Evolutionary conservation across 2,329 filamentous ascomycete species (phyloP), one percentile per base, ranked within the genome.

Genomic region (Apiospora rasikravindrae): DNA sequence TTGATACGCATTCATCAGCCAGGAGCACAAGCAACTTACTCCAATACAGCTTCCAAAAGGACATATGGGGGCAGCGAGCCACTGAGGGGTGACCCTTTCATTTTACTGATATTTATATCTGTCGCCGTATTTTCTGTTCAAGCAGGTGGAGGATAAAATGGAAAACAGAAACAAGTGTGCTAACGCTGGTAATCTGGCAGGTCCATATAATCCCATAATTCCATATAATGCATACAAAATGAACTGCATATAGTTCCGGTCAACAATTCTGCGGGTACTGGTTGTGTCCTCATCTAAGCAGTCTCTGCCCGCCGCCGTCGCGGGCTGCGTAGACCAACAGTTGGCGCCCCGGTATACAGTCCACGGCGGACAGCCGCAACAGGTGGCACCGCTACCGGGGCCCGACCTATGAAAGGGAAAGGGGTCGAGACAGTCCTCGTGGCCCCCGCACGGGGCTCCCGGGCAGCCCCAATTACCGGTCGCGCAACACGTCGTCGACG

Each of bases 401-500:
- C 33, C 22, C 8, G 53, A 29, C 29, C 16, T 61, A 29, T 37
- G 53, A 29, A 29, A 61, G 53, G 53, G 53, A 37, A 61, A 61
- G 29, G 53, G 53, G 16, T 61, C 53, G 53, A 61, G 53, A 2
- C 53, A 61, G 29, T 61, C 29, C 22, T 40, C 19, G 33, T n/a
- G 57, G 57, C 33, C n/a, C 3, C 57, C 19, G 29, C 57, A 64
- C 22, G 33, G 11, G 33, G 33, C 33, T 10, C 57, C 33, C 19
- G 33, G 33, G 57, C 57, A 40, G 29, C 57, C 57, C 57, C 33
- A 40, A 22, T n/a, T 37, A 22, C 22, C 19, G 33, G 16, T 37
- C 33, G 33, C 57, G 57, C 57, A 64, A 19, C 53, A 61, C 7
- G 53, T 61, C 53, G 53, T 61, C 53, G 53, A 61, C 29, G 53